Percentiles rank a stretch among this genome's conserved stretches.
phyloP scores from a whole-genome alignment of 441 rosid genomes.

The Gossypium trilobum region DNA sequence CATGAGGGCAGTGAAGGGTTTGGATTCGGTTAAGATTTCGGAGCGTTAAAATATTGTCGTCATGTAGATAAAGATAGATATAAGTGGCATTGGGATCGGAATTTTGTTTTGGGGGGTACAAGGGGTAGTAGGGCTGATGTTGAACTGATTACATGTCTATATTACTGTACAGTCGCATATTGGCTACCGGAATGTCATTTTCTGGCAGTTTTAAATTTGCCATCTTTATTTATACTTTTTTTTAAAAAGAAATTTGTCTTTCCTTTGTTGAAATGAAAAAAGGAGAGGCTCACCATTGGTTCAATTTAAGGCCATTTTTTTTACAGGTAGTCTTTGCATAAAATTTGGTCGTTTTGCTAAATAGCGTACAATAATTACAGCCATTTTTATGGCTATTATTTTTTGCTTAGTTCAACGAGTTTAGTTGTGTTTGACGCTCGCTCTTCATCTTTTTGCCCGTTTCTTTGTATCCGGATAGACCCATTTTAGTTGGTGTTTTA shows the following conservation, averaged over 20 bases:
- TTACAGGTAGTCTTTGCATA: background rate
- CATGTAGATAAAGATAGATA: constrained; percentile 27
- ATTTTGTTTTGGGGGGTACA: constrained; percentile 10
- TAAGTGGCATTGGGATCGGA: background rate
- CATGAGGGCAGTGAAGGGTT: constrained; percentile 93
- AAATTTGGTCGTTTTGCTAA: background rate
- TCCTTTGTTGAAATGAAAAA: background rate
- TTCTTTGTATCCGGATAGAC: too few species aligned
- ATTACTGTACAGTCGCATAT: constrained; percentile 43
- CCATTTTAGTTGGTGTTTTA: too few species aligned
- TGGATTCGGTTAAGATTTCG: constrained; percentile 57
- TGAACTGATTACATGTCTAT: constrained; percentile 29
- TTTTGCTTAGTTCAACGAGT: background rate
- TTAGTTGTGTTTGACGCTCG: background rate
- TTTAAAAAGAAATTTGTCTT: background rate
- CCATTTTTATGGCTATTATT: background rate
- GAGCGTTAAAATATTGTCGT: background rate
- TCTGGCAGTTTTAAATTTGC: constrained; percentile 39
- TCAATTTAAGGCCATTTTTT: background rate
- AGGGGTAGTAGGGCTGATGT: constrained; percentile 15
- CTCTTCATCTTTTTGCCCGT: too few species aligned
- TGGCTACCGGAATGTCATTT: constrained; percentile 28
- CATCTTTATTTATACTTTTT: background rate
- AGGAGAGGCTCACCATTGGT: background rate
- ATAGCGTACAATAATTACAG: too few species aligned